Conservation (phyloP, 2,329 filamentous ascomycete genomes). For the Coniochaeta ligniaria region DNA sequence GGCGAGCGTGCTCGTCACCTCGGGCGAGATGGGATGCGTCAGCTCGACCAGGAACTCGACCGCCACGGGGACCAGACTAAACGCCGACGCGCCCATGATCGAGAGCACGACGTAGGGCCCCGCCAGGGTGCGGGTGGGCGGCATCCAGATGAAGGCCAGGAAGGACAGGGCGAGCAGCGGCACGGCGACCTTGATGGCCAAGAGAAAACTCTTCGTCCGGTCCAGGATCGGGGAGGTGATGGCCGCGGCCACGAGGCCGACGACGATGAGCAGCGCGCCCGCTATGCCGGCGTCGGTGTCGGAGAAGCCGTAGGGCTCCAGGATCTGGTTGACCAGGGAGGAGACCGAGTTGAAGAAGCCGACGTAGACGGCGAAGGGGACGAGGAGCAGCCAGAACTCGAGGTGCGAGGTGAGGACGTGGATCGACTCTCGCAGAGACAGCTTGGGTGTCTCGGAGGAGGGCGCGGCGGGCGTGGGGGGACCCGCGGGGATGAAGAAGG, state of each 20-base stretch:
- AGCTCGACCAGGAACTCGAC: slow-evolving; percentile 85
- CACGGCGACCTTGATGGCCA: slow-evolving; percentile 64
- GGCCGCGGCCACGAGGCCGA: slow-evolving; percentile 73
- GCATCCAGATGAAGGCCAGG: slow-evolving; percentile 76
- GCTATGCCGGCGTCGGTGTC: slow-evolving; percentile 84
- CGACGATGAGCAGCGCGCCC: slow-evolving; percentile 81
- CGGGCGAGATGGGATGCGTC: slow-evolving; percentile 78
- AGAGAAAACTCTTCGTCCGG: slow-evolving; percentile 71
- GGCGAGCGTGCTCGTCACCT: slow-evolving; percentile 74
- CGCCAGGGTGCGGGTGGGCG: slow-evolving; percentile 44
- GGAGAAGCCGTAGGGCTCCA: slow-evolving; percentile 76
- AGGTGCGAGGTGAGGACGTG: slow-evolving; percentile 48
- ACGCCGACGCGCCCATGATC: slow-evolving; percentile 71
- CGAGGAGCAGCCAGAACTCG: slow-evolving; percentile 72
- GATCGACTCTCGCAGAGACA: slow-evolving; percentile 42
- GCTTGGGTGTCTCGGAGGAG: slow-evolving; percentile 54
- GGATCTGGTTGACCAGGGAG: slow-evolving; percentile 82
- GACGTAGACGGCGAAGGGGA: slow-evolving; percentile 80
- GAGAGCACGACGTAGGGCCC: slow-evolving; percentile 71
- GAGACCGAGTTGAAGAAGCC: slow-evolving; percentile 92
- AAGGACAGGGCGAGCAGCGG: slow-evolving; percentile 70
- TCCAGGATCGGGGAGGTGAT: slow-evolving; percentile 77
- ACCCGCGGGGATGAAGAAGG: slow-evolving; percentile 69
- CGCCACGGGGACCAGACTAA: slow-evolving; percentile 73
- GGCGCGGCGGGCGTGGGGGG: slow-evolving; percentile 74